Evolutionary conservation across 345 rosid genomes (phyloP).

Genomic region (Eutrema japonicum): DNA sequence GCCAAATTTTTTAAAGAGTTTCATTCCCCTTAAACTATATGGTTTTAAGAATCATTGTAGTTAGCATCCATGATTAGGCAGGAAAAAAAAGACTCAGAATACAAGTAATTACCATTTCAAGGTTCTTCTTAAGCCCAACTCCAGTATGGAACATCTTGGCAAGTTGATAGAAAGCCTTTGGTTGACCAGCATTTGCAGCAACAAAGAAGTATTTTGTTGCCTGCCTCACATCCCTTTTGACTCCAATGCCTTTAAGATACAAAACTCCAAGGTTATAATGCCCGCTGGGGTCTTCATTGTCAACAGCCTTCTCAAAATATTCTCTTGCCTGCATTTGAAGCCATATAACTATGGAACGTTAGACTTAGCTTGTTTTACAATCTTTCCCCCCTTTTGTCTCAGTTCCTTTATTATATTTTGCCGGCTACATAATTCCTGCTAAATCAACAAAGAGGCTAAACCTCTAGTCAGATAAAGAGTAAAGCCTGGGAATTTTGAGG

Average conservation of each 20-base stretch:
- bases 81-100: background rate
- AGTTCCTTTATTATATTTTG: background rate
- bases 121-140: constrained; percentile 85
- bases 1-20: background rate
- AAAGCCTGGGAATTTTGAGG: background rate
- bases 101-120: constrained; percentile 59
- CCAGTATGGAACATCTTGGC: constrained; percentile 99
- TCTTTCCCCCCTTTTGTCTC: background rate
- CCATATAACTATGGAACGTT: background rate
- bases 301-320: constrained; percentile 92
- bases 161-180: constrained; percentile 96
- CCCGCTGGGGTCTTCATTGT: constrained; percentile 77
- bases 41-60: background rate
- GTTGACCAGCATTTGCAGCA: constrained; percentile 96
- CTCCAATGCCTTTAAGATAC: constrained; percentile 89
- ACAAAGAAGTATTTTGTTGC: constrained; percentile 71
- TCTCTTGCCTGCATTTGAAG: constrained; percentile 75
- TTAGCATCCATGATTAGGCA: constrained; percentile 7
- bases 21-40: background rate
- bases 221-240: constrained; percentile 78
- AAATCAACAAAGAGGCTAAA: constrained; percentile 10
- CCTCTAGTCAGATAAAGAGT: constrained; percentile 10
- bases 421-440: background rate
- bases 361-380: background rate
- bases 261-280: constrained; percentile 96